Percentiles rank a stretch among this genome's conserved stretches.
Conservation (phyloP, 805 yeast species). For the Dipodascus geniculatus region DNA sequence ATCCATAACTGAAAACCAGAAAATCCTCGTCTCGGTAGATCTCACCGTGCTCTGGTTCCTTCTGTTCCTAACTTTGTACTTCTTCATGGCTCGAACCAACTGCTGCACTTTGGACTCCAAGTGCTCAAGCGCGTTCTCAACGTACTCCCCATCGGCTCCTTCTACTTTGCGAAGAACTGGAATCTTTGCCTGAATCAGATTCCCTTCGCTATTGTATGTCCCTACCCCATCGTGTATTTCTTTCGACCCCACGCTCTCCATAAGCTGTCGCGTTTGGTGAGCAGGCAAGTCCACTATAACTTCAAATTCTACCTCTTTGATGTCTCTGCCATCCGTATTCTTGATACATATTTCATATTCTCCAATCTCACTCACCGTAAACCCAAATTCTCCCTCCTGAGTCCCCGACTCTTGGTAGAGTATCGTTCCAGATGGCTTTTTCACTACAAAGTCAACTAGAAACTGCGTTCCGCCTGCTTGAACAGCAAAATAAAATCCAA, state of each 20-base stretch:
- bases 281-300: conserved; percentile 22
- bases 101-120: conserved; percentile 7
- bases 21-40: conserved; percentile 66
- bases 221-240: neutral
- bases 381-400: conserved; percentile 70
- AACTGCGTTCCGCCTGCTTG: conserved; percentile 61
- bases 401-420: conserved; percentile 46
- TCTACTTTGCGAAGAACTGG: neutral
- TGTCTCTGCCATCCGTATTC: conserved; percentile 36
- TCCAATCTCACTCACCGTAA: conserved; percentile 53
- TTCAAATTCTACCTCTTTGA: conserved; percentile 77
- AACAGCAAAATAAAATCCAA: conserved; percentile 75
- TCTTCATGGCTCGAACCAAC: conserved; percentile 38
- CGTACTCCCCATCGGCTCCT: neutral
- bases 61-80: conserved; percentile 81
- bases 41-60: conserved; percentile 84
- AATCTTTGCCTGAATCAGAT: neutral
- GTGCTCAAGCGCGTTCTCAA: neutral
- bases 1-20: conserved; percentile 63
- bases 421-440: conserved; percentile 43
- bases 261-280: neutral
- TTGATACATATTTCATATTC: conserved; percentile 83
- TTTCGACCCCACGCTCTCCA: neutral
- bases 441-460: conserved; percentile 56
- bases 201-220: neutral